Percentiles rank a stretch among this genome's conserved stretches.
Conservation (phyloP, 1,284 basidiomycete genomes). For the Ustilago curta region DNA sequence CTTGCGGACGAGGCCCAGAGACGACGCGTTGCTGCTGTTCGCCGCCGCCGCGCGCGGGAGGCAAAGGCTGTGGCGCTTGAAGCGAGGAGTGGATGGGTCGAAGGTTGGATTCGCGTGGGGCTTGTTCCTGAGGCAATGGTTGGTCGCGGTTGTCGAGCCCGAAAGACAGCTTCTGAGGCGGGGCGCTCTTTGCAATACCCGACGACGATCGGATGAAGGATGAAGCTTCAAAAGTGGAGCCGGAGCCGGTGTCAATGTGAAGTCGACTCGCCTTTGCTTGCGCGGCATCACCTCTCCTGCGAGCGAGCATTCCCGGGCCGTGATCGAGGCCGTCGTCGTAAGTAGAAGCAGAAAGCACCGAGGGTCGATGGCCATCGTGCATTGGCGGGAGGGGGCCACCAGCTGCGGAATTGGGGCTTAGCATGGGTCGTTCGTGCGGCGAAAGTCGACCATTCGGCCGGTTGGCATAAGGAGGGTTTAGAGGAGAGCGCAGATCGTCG, state of each 20-base stretch:
- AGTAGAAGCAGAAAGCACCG: slow-evolving; percentile 32
- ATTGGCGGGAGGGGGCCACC: slow-evolving; percentile 41
- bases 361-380: slow-evolving; percentile 41
- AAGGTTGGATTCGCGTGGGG: slow-evolving; percentile 15
- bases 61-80: slow-evolving; percentile 13
- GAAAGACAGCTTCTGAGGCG: slow-evolving; percentile 63
- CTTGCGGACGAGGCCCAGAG: slow-evolving; percentile 21
- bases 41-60: slow-evolving; percentile 11
- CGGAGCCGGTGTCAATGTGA: slow-evolving; percentile 54
- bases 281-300: slow-evolving; percentile 62
- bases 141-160: slow-evolving; percentile 39
- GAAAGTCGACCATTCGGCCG: slow-evolving; percentile 38
- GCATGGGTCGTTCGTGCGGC: slow-evolving; percentile 32
- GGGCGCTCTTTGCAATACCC: slow-evolving; percentile 59
- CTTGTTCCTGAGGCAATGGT: slow-evolving; percentile 34
- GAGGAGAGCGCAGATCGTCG: slow-evolving; percentile 41
- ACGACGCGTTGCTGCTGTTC: slow-evolving; percentile 40
- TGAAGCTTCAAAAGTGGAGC: slow-evolving; percentile 24
- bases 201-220: slow-evolving; percentile 11
- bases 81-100: slow-evolving; percentile 23
- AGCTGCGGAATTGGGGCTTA: slow-evolving; percentile 30
- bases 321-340: slow-evolving; percentile 45
- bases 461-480: slow-evolving; percentile 27
- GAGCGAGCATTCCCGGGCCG: slow-evolving; percentile 50
- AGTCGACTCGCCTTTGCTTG: slow-evolving; percentile 63